Evolutionary conservation across 352 stramenopile genomes (phyloP), one percentile per base, ranked within the genome.

Genomic region (Pythium grandisporangium): DNA sequence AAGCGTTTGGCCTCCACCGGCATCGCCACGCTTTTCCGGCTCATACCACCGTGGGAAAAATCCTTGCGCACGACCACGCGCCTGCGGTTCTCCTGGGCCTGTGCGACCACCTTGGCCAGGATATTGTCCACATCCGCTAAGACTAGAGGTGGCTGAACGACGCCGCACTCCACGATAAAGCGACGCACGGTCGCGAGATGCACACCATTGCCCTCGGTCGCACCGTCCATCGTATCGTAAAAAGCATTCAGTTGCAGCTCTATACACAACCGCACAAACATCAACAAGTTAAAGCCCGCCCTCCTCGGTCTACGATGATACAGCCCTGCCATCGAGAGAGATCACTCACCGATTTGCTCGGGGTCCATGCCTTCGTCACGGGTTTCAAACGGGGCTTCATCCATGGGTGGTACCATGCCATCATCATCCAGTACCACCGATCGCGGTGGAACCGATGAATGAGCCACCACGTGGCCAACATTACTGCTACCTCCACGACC

Each of bases 61-160:
- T 87, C 74, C 30, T 85, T 85, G 0, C 73, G 71, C 4, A 62
- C 48, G 16, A 75, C 49, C 2, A 60, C 37, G 11, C 66, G 74
- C 35, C 69, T 71, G 1, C 66, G 62, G 38, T 72, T 77, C 17
- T 72, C 61, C 22, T 84, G 66, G 6, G 55, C 58, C 17, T 84
- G 61, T 14, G 52, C 64, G 2, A 90, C 51, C 14, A 88, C 70
- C 24, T 73, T 62, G 20, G 74, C 63, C 30, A 90, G 55, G 16
- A 84, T 75, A 16, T 73, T 64, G 30, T 90, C 74, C 3, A 90
- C 67, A 54, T 90, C 73, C 0, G 62, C 70, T 5, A 66, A 37
- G 2, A 72, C 48, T 1, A 87, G 26, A 0, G 77, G 71, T 14
- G 63, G 45, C 42, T 82, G 59, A 1, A 84, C 60, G 22, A 90